These are phyloP conservation scores for Fusarium nurragi DNA, from an alignment of 2,329 filamentous ascomycete genomes.

Conservation along the genomic window DNA sequence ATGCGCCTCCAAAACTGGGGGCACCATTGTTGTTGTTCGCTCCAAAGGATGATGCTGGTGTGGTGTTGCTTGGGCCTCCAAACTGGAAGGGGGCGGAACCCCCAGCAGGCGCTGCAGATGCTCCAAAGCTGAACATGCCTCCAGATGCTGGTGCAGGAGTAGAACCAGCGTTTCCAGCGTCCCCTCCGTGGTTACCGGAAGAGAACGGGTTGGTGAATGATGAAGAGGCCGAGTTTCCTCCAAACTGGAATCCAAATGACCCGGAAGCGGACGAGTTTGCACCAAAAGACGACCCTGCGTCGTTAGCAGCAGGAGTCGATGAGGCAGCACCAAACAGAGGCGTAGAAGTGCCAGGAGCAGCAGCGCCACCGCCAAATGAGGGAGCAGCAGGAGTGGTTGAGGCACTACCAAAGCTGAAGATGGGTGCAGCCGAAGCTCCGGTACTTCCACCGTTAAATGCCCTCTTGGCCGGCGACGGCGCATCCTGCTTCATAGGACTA, in stretches of 20 bases:
- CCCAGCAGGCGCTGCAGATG: constrained; percentile 43
- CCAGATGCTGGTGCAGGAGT: constrained; percentile 37
- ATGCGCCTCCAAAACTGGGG: constrained; percentile 47
- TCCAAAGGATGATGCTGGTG: constrained; percentile 45
- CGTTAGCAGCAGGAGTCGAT: constrained; percentile 36
- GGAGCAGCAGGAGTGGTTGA: constrained; percentile 41
- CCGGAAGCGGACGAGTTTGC: constrained; percentile 39
- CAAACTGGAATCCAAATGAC: constrained; percentile 49
- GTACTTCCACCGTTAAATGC: constrained; percentile 43
- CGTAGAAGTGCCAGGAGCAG: constrained; percentile 39
- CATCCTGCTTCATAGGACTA: constrained; percentile 57
- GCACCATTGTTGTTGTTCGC: constrained; percentile 36
- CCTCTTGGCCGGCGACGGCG: constrained; percentile 52
- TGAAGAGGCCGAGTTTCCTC: constrained; percentile 39
- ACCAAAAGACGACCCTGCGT: constrained; percentile 52
- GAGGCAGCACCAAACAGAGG: constrained; percentile 49
- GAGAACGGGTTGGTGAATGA: constrained; percentile 55
- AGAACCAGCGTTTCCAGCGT: constrained; percentile 38
- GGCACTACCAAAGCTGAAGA: constrained; percentile 50
- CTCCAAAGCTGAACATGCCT: constrained; percentile 53
- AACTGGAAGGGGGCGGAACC: constrained; percentile 52
- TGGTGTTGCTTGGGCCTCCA: constrained; percentile 43
- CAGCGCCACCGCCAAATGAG: constrained; percentile 48
- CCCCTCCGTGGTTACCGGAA: constrained; percentile 42
- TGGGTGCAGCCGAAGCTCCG: constrained; percentile 41